Evolutionary conservation across 495 filamentous ascomycete genomes (phyloP), one percentile per base, ranked within the genome.

Genomic region (Apiosordaria backusii): DNA sequence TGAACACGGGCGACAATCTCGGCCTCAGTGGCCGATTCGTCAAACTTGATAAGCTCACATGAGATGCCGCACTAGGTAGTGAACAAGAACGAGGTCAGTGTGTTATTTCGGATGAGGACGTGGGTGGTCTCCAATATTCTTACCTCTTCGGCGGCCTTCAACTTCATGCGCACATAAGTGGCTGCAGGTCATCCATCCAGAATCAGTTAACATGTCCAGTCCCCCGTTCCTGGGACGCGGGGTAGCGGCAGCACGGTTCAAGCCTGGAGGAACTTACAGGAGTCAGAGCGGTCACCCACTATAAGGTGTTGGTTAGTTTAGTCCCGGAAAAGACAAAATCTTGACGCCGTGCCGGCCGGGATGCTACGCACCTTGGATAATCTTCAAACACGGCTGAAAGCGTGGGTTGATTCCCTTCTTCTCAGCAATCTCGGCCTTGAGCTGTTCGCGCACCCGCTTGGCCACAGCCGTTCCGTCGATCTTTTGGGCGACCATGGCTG

Each of bases 121-220:
- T 63, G 50, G 25, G 53, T 13, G 60, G 26, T 35, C 68, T 65
- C 24, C 40, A 68, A 63, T 69, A 66, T 65, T 62, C 63, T 61
- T 81, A 94, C 92, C 85, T 99, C 94, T 76, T 93, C 85, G 27
- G 95, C 95, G 64, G 95, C 95, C 83, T 97, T 98, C 72, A 97
- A 78, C 81, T 99, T 99, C 95, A 99, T 99, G 80, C 92, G 92
- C 77, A 99, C 93, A 91, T 99, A 99, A 50, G 95, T 98, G 75
- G 89, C 91, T 95, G 72, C 58, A 68, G 70, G 55, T 60, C 58
- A 69, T 61, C 53, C 18, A 58, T 59, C 57, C 26, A 29, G 54
- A 50, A 63, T 72, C 68, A 62, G 73, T 78, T 45, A 45, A 45
- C 7, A 45, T 45, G 35, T 15, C 35, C 35, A n/a, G 23, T 73